Evolutionary conservation across 2,329 filamentous ascomycete genomes (phyloP).

Genomic region (Aureobasidium musti): DNA sequence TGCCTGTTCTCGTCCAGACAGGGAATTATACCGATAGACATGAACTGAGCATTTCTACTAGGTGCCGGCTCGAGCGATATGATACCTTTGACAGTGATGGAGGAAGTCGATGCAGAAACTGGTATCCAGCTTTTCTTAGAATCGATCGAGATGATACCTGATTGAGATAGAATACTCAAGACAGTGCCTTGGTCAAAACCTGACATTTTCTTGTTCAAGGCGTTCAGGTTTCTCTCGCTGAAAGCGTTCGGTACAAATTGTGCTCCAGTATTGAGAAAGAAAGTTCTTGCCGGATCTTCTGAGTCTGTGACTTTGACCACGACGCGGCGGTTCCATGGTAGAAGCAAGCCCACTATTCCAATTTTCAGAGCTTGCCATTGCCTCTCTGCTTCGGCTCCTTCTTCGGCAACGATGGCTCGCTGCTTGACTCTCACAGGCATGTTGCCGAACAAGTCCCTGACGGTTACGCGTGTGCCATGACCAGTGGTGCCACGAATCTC

Average conservation of each 20-base stretch:
- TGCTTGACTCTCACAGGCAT: constrained; percentile 91
- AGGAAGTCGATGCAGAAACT: constrained; percentile 65
- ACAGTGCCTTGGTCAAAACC: constrained; percentile 34
- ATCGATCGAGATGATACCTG: constrained; percentile 59
- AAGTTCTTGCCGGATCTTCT: constrained; percentile 37
- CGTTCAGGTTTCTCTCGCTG: constrained; percentile 37
- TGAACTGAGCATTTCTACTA: constrained; percentile 73
- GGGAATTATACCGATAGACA: constrained; percentile 74
- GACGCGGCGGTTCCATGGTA: constrained; percentile 65
- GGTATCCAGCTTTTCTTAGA: constrained; percentile 66
- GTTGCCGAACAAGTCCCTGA: constrained; percentile 81
- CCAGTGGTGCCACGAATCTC: constrained; percentile 51
- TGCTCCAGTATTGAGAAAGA: constrained; percentile 14
- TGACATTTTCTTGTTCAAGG: constrained; percentile 31
- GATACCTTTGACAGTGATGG: constrained; percentile 66
- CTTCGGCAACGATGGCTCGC: constrained; percentile 59
- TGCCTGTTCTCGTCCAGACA: constrained; percentile 58
- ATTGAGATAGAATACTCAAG: constrained; percentile 64
- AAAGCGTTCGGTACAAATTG: constrained; percentile 36
- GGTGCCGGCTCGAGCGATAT: constrained; percentile 72
- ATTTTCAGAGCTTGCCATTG: constrained; percentile 67
- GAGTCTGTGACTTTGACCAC: constrained; percentile 62
- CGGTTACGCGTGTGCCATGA: constrained; percentile 74
- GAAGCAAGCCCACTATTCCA: constrained; percentile 63
- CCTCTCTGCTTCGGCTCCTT: constrained; percentile 55